Base-by-base conservation (phyloP, 345 rosid species). In the Sisymbrium irio region DNA sequence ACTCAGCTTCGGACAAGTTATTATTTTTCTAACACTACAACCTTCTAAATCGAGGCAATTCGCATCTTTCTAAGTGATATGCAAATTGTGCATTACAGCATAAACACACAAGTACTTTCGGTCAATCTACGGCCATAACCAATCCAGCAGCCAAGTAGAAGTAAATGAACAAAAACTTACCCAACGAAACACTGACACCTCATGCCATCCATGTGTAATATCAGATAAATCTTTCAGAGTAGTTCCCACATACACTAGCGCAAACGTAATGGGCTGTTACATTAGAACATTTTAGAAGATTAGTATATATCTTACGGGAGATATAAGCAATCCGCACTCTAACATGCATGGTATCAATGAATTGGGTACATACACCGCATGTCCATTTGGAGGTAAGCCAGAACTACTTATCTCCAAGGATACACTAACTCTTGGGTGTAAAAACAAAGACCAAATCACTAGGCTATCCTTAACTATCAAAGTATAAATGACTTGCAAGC, bases 141-240 rank as follows among this genome's bases (percentile, higher is more conserved):
- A 41, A 51, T 53, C 45, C 54, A 65, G 60, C 19, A 53, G 65
- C 41, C 42, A 76, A 61, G 40, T 32, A 12, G 40, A 63, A 55
- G 36, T 35, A 57, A 63, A 39, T 45, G 27, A 49, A 9, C 7
- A 14, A 42, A 50, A 49, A 32, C 82, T 77, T 70, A 85, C 89
- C 85, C 83, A 77, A 54, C 77, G 85, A 75, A 71, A 61, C 12
- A 79, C 68, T 51, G 91, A 86, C 63, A 84, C 64, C 20, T 84
- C 83, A 54, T 73, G 71, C 85, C 88, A 84, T 59, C 84, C 87
- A 42, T 80, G 91, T 22, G 81, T 79, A 7, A 81, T 77, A 69
- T 80, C 84, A 65, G 88, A 86, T 12, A 86, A 78, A 74, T 84
- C 85, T 73, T 84, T 86, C 56, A 86, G 71, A 8, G 85, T 84